Evolutionary conservation across 129 eudicot species (phyloP).

Genomic region (Tagetes erecta): DNA sequence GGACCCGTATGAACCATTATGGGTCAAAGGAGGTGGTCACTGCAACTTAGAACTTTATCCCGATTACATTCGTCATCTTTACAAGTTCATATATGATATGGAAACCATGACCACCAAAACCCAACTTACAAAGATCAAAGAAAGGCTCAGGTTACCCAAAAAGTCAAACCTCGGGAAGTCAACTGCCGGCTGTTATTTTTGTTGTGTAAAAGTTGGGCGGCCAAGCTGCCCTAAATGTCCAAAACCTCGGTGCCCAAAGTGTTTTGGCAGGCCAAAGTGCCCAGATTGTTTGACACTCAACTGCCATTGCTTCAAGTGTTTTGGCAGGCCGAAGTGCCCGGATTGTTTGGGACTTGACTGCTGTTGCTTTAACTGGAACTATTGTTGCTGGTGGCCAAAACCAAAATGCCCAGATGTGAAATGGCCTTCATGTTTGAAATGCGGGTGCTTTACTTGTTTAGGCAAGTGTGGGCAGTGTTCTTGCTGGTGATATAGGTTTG

Average conservation of each 20-base stretch:
- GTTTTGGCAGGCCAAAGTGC: constrained; percentile 38
- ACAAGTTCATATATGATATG: constrained; percentile 76
- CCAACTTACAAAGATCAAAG: constrained; percentile 67
- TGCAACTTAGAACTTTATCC: constrained; percentile 96
- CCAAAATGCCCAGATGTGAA: constrained; percentile 45
- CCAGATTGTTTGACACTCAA: constrained; percentile 15
- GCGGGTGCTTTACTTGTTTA: constrained; percentile 45
- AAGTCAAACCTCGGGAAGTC: constrained; percentile 30
- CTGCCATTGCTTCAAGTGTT: constrained; percentile 23
- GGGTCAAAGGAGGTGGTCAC: constrained; percentile 98
- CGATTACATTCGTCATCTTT: constrained; percentile 88
- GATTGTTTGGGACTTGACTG: constrained; percentile 19
- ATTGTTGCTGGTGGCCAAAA: constrained; percentile 29
- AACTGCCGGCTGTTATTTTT: constrained; percentile 20
- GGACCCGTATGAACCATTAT: constrained; percentile 92
- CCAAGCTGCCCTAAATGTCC: constrained; percentile 52
- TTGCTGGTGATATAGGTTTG: constrained; percentile 54
- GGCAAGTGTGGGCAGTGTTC: constrained; percentile 46
- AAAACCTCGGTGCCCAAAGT: constrained; percentile 40
- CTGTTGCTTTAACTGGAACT: constrained; percentile 30
- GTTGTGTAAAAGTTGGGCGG: constrained; percentile 43
- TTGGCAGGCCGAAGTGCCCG: constrained; percentile 24
- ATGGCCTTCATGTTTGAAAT: constrained; percentile 46
- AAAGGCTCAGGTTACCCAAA: constrained; percentile 38
- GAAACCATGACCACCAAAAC: constrained; percentile 74